phyloP scores from a whole-genome alignment of 1,284 basidiomycete genomes.

The Moesziomyces sp. region DNA sequence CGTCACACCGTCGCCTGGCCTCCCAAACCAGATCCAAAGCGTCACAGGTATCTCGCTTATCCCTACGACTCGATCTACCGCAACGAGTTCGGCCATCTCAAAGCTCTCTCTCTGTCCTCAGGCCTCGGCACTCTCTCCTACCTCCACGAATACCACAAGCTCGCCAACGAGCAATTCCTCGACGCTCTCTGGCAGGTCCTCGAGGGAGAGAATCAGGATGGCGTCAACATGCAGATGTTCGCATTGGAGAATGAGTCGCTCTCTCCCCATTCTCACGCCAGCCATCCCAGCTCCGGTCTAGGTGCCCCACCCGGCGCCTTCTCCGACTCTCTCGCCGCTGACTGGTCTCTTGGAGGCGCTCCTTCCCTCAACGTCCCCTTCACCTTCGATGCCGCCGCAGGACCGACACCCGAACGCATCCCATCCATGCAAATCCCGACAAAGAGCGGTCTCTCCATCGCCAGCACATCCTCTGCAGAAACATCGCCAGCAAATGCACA shows the following conservation, averaged over 20 bases:
- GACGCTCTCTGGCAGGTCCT: constrained; percentile 51
- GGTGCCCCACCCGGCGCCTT: constrained; percentile 22
- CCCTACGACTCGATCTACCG: constrained; percentile 50
- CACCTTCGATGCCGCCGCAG: constrained; percentile 42
- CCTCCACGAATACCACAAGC: constrained; percentile 51
- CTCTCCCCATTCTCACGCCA: constrained; percentile 37
- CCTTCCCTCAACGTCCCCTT: constrained; percentile 45
- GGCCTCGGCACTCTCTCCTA: constrained; percentile 50
- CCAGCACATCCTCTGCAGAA: constrained; percentile 42
- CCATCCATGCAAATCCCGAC: constrained; percentile 37
- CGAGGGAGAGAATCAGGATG: constrained; percentile 47
- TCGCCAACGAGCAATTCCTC: constrained; percentile 52
- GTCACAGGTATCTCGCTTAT: constrained; percentile 47
- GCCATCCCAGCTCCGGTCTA: constrained; percentile 25
- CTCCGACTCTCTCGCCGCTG: constrained; percentile 27
- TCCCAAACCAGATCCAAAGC: constrained; percentile 39
- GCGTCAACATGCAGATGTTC: constrained; percentile 48
- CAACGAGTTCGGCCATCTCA: constrained; percentile 50
- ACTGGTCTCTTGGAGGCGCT: constrained; percentile 41
- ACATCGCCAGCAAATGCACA: constrained; percentile 31
- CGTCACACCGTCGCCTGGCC: constrained; percentile 46
- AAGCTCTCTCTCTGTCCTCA: constrained; percentile 44
- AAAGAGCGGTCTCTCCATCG: constrained; percentile 22
- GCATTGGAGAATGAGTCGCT: constrained; percentile 43
- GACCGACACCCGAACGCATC: constrained; percentile 24